Evolutionary conservation across 31 red algal genomes (phyloP).

Genomic region (Pterothamnion heteromorphum): DNA sequence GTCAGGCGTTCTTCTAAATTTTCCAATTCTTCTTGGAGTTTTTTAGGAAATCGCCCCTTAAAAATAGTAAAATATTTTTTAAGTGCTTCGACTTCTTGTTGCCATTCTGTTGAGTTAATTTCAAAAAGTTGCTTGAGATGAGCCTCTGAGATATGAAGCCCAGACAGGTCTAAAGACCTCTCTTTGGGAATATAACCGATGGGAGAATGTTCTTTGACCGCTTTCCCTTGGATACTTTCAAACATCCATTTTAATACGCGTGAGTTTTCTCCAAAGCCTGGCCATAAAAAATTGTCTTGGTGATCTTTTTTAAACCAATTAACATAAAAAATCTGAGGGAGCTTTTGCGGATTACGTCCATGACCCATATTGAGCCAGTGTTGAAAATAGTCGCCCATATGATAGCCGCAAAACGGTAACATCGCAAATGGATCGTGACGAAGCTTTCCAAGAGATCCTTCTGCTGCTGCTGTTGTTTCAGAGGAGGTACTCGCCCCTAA

Average conservation of each 20-base stretch:
- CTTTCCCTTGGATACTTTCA: neutral
- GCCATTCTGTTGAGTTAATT: neutral
- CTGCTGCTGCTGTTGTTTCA: constrained; percentile 15
- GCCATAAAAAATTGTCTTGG: neutral
- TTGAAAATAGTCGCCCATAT: constrained; percentile 7
- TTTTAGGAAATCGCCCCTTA: neutral
- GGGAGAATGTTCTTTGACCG: neutral
- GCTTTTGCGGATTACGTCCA: neutral
- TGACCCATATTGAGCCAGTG: neutral
- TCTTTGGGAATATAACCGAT: neutral
- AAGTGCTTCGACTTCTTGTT: neutral
- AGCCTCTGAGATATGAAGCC: neutral
- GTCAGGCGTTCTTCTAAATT: neutral
- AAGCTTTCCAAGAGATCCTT: neutral
- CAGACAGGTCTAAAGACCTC: neutral
- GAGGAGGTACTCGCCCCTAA: neutral
- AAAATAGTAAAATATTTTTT: neutral
- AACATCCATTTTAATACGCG: neutral
- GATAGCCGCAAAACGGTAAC: neutral
- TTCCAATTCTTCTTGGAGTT: neutral
- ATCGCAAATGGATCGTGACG: neutral
- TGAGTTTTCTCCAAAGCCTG: neutral
- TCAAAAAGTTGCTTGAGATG: neutral
- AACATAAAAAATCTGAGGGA: neutral
- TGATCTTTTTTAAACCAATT: neutral